These are phyloP conservation scores for Murraya paniculata DNA, from an alignment of 345 rosid genomes.

Conservation along the genomic window DNA sequence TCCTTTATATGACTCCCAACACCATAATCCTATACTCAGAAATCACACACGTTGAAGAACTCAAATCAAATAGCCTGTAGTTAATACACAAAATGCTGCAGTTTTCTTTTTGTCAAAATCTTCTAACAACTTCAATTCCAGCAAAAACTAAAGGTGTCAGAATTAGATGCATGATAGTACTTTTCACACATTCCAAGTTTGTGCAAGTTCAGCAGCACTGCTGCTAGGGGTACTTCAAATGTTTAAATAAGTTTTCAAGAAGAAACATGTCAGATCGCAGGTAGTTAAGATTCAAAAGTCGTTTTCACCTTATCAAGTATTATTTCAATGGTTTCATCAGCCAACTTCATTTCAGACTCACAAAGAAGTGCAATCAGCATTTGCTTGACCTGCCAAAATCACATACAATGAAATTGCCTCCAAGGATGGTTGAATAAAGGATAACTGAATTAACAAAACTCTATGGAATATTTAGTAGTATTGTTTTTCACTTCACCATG, in stretches of 20 bases:
- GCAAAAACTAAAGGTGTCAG: neutral
- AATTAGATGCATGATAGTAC: neutral
- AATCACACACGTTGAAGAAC: neutral
- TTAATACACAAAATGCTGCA: neutral
- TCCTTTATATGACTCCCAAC: neutral
- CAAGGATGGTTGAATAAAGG: constrained; percentile 14
- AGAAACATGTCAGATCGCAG: neutral
- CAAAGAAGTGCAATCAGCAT: constrained; percentile 96
- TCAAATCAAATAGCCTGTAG: neutral
- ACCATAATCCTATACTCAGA: neutral
- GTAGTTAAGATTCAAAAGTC: neutral
- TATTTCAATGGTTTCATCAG: constrained; percentile 92
- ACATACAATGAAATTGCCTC: constrained; percentile 27
- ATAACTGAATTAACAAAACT: constrained; percentile 13
- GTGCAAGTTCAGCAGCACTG: neutral
- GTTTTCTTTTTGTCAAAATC: neutral
- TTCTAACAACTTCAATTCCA: neutral
- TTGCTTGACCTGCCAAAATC: constrained; percentile 81
- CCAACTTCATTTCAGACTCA: constrained; percentile 94
- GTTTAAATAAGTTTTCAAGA: neutral
- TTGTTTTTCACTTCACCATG: neutral
- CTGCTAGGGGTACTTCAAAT: neutral
- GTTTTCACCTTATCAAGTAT: constrained; percentile 84
- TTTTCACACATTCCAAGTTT: neutral
- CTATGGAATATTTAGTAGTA: neutral